Conservation (phyloP, 176 grass and related monocot species). For the Echinochloa phyllopogon region DNA sequence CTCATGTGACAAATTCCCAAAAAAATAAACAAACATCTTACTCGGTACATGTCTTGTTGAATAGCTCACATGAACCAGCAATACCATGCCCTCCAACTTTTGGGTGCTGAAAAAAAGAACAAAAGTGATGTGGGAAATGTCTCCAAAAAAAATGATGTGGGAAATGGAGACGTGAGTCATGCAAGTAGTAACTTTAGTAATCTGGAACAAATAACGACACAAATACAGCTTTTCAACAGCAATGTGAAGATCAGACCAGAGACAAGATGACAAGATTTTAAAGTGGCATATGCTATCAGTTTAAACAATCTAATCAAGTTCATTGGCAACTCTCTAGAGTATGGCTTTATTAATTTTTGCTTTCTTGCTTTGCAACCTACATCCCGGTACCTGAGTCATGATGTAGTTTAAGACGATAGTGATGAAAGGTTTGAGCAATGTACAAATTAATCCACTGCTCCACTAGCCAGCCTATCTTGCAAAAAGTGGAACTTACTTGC, state of each 20-base stretch:
- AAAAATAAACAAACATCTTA: conserved; percentile 61
- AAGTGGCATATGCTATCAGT: conserved; percentile 10
- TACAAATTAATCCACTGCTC: neutral
- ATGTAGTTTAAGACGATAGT: neutral
- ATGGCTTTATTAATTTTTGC: neutral
- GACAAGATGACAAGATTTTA: neutral
- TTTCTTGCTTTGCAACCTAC: neutral
- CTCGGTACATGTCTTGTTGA: conserved; percentile 68
- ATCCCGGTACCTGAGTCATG: conserved; percentile 11
- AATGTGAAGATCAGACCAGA: neutral
- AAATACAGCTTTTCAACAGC: conserved; percentile 10
- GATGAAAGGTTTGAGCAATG: conserved; percentile 15
- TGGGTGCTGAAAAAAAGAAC: conserved; percentile 62
- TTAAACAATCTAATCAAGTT: conserved; percentile 13
- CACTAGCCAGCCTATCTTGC: neutral
- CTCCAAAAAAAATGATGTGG: conserved; percentile 7
- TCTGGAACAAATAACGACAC: neutral
- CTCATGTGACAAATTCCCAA: conserved; percentile 25
- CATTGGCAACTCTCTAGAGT: neutral
- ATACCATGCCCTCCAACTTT: conserved; percentile 93
- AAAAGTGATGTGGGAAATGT: conserved; percentile 11
- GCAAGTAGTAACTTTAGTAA: conserved; percentile 17
- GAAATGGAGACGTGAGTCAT: conserved; percentile 4
- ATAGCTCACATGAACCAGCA: conserved; percentile 57
- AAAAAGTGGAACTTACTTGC: conserved; percentile 57